Percentiles rank a stretch among this genome's conserved stretches.
Conservation (phyloP, 768 basidiomycete genomes). For the Gymnopilus junonius region DNA sequence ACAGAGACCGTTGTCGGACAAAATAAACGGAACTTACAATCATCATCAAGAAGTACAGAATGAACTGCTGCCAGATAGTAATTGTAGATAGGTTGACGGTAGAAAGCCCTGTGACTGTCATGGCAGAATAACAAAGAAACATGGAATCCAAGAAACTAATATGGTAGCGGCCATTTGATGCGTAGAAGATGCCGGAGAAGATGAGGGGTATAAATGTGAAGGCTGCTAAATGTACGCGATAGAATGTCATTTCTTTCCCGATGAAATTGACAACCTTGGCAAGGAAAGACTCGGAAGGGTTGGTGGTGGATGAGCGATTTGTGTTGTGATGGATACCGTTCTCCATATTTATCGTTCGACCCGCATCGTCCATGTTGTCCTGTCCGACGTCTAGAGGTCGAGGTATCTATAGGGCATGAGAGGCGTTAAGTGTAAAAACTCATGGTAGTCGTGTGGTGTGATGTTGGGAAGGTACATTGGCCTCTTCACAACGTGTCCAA, state of each 20-base stretch:
- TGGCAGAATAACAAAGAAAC: conserved; percentile 65
- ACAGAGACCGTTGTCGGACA: too few relatives aligned
- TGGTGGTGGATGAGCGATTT: conserved; percentile 6
- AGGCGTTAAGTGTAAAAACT: too few relatives aligned
- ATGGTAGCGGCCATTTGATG: conserved; percentile 55
- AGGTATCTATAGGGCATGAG: too few relatives aligned
- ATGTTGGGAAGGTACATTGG: too few relatives aligned
- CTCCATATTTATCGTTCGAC: too few relatives aligned
- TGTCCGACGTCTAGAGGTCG: too few relatives aligned
- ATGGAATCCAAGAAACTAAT: conserved; percentile 58
- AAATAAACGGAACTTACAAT: conserved; percentile 36
- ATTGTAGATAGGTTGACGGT: conserved; percentile 55
- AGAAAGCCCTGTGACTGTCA: conserved; percentile 53
- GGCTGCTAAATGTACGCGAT: conserved; percentile 51
- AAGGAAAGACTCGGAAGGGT: background rate
- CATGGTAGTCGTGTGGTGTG: too few relatives aligned
- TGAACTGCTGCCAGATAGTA: conserved; percentile 52
- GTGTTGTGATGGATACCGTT: background rate
- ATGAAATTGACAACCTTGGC: conserved; percentile 13
- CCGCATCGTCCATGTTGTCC: too few relatives aligned
- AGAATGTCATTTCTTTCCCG: conserved; percentile 46
- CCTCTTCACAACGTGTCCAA: too few relatives aligned
- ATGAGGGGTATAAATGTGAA: conserved; percentile 65
- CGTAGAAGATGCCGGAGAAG: conserved; percentile 68
- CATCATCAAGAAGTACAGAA: conserved; percentile 58